Evolutionary conservation across 768 basidiomycete species (phyloP).

Genomic region (Jaapia argillacea): DNA sequence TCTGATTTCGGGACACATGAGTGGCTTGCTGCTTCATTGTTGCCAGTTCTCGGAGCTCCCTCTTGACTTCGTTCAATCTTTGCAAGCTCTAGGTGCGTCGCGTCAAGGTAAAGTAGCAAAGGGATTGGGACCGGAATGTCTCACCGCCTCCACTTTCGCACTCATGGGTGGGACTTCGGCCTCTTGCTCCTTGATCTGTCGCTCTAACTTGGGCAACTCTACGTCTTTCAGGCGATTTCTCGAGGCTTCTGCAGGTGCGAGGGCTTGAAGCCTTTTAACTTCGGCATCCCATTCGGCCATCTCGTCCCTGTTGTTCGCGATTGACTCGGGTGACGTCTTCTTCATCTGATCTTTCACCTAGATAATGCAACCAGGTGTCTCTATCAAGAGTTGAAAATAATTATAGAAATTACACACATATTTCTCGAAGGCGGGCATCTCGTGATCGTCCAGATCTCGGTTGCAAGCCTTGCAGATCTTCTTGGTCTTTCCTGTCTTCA

Average conservation of each 20-base stretch:
- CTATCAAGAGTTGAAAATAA: no score
- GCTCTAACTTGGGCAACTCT: constrained; percentile 63
- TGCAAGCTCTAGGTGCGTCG: no score
- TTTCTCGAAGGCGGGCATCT: constrained; percentile 55
- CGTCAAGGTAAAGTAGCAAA: no score
- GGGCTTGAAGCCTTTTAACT: constrained; percentile 41
- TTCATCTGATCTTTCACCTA: constrained; percentile 61
- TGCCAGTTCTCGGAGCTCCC: constrained; percentile 50
- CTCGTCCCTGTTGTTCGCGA: constrained; percentile 33
- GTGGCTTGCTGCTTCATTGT: constrained; percentile 51
- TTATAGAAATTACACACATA: no score
- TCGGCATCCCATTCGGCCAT: constrained; percentile 52
- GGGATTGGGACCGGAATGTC: constrained; percentile 4
- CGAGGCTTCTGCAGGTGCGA: constrained; percentile 47
- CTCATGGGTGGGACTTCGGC: constrained; percentile 41
- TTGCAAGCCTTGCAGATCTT: constrained; percentile 73
- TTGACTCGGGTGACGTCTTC: constrained; percentile 37
- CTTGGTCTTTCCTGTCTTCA: constrained; percentile 48
- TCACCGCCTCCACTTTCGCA: constrained; percentile 52
- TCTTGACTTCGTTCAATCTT: constrained; percentile 40
- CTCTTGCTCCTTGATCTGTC: constrained; percentile 49
- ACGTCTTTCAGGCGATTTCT: constrained; percentile 41
- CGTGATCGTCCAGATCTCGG: constrained; percentile 47
- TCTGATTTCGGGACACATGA: constrained; percentile 47
- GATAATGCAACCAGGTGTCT: no score